These are phyloP conservation scores for Picocystis sp. DNA, from an alignment of 163 green algal genomes.

Conservation along the genomic window DNA sequence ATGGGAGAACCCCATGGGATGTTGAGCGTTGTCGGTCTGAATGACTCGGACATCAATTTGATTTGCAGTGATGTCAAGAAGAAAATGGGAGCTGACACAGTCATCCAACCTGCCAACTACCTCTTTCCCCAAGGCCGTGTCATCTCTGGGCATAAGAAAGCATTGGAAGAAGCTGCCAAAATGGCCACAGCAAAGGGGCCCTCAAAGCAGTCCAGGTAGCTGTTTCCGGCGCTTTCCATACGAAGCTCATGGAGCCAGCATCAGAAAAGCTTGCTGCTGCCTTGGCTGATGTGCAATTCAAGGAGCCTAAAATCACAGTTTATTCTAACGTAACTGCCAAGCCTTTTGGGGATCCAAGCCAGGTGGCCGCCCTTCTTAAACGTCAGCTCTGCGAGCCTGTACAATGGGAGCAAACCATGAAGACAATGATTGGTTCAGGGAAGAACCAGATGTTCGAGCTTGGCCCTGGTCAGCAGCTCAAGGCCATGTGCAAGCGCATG, in stretches of 20 bases:
- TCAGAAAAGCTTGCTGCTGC: slow-evolving; percentile 39
- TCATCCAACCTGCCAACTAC: slow-evolving; percentile 74
- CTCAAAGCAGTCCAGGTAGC: slow-evolving; percentile 58
- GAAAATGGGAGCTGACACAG: slow-evolving; percentile 17
- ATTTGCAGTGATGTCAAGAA: slow-evolving; percentile 14
- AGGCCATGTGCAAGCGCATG: slow-evolving; percentile 80
- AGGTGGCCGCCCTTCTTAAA: slow-evolving; percentile 49
- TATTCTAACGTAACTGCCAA: slow-evolving; percentile 75
- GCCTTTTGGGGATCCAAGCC: slow-evolving; percentile 35
- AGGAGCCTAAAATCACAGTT: slow-evolving; percentile 50
- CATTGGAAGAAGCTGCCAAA: slow-evolving; percentile 38
- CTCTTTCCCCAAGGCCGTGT: slow-evolving; percentile 65
- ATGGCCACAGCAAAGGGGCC: slow-evolving; percentile 38
- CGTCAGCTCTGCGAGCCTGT: slow-evolving; percentile 47
- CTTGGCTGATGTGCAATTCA: slow-evolving; percentile 39
- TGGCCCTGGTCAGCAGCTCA: slow-evolving; percentile 77
- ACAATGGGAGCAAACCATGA: slow-evolving; percentile 18
- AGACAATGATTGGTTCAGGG: slow-evolving; percentile 14
- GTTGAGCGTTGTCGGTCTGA: slow-evolving; percentile 68
- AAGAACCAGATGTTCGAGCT: slow-evolving; percentile 64
- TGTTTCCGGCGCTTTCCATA: slow-evolving; percentile 86
- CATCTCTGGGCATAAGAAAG: slow-evolving; percentile 8
- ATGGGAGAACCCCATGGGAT: slow-evolving; percentile 56
- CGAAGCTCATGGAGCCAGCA: slow-evolving; percentile 64
- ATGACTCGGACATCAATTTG: slow-evolving; percentile 38